These are phyloP conservation scores for Tylopilus balloui DNA, from an alignment of 768 basidiomycete genomes.

Conservation along the genomic window DNA sequence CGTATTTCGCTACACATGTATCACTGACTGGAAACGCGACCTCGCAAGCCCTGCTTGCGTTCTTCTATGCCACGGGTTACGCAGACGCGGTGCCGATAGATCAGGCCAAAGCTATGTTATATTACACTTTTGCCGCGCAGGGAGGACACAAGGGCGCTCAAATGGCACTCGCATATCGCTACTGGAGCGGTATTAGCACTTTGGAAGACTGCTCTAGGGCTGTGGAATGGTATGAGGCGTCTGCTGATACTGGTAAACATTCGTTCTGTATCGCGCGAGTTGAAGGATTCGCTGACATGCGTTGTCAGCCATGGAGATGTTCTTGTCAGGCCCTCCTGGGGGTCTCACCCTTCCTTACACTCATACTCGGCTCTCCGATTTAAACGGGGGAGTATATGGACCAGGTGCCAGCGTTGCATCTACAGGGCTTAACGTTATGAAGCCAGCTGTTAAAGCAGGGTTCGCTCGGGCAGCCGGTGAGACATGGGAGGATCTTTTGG, in stretches of 20 bases:
- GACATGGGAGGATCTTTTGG: constrained; percentile 89
- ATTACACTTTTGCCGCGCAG: constrained; percentile 92
- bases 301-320: constrained; percentile 68
- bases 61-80: constrained; percentile 88
- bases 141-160: constrained; percentile 83
- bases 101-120: constrained; percentile 80
- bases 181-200: constrained; percentile 95
- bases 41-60: constrained; percentile 80
- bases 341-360: constrained; percentile 83
- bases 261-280: constrained; percentile 21
- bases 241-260: constrained; percentile 73
- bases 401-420: constrained; percentile 93
- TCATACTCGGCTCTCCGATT: constrained; percentile 79
- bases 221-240: constrained; percentile 83
- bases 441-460: constrained; percentile 80
- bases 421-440: constrained; percentile 66
- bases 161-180: constrained; percentile 90
- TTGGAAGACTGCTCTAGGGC: constrained; percentile 82
- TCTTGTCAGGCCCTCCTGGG: constrained; percentile 83
- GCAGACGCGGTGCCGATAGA: constrained; percentile 56
- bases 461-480: constrained; percentile 83
- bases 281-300: not conserved
- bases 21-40: constrained; percentile 74
- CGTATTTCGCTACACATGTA: constrained; percentile 62
- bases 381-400: constrained; percentile 90